Evolutionary conservation across 257 asterid genomes (phyloP).

Genomic region (Salvia splendens): DNA sequence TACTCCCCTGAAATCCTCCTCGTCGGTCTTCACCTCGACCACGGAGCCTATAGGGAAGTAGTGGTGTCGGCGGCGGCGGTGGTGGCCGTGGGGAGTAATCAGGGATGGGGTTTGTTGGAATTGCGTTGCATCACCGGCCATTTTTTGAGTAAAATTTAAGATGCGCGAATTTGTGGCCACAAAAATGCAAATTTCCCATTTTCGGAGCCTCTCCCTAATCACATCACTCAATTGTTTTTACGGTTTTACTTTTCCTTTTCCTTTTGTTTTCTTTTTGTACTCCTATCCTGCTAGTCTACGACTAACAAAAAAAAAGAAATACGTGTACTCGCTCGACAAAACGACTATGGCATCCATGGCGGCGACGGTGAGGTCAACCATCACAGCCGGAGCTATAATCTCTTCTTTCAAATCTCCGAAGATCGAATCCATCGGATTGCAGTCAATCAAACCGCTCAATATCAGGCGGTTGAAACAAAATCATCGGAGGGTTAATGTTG

Average conservation of each 20-base stretch:
- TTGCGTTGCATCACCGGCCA: slow-evolving; percentile 34
- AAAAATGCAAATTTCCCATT: slow-evolving; percentile 16
- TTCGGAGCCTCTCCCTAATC: no score
- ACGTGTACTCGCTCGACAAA: not conserved
- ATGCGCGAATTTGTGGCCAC: slow-evolving; percentile 18
- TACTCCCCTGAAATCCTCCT: slow-evolving; percentile 51
- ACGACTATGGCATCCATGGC: slow-evolving; percentile 43
- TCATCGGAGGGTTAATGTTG: slow-evolving; percentile 30
- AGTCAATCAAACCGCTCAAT: slow-evolving; percentile 18
- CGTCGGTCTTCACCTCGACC: slow-evolving; percentile 57
- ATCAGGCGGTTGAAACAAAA: slow-evolving; percentile 27
- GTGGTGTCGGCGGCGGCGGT: not conserved
- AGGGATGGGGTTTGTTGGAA: slow-evolving; percentile 5
- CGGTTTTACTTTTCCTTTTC: no score
- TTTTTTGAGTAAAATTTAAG: slow-evolving; percentile 27
- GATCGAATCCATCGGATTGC: slow-evolving; percentile 26
- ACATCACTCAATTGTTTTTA: no score
- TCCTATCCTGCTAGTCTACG: no score
- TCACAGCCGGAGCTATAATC: slow-evolving; percentile 21
- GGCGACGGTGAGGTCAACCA: slow-evolving; percentile 32
- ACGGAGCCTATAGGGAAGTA: slow-evolving; percentile 32
- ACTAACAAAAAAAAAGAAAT: no score
- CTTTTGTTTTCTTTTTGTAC: no score
- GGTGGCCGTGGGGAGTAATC: slow-evolving; percentile 21
- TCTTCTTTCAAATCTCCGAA: slow-evolving; percentile 17